Conservation (phyloP, 345 rosid species). For the Isatis tinctoria region DNA sequence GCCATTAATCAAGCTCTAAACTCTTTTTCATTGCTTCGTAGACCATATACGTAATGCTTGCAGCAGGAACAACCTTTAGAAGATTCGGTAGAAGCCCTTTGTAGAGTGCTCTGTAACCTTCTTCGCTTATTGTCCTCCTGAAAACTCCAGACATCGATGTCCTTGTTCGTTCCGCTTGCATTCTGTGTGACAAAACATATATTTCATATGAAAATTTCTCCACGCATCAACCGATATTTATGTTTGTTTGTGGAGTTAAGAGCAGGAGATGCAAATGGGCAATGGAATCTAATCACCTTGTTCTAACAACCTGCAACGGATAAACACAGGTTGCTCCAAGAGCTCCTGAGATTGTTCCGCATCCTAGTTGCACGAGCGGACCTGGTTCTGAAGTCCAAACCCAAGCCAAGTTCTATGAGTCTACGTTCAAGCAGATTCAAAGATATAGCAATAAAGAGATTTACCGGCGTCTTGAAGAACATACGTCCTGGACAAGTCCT, state of each 20-base stretch:
- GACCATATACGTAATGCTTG: constrained; percentile 49
- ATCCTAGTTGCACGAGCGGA: constrained; percentile 81
- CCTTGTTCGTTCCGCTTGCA: constrained; percentile 80
- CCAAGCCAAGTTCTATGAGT: neutral
- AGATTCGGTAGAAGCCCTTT: constrained; percentile 85
- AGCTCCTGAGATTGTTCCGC: constrained; percentile 85
- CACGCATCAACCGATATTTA: neutral
- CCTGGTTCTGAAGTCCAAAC: constrained; percentile 59
- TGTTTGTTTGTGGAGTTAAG: neutral
- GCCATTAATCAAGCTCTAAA: constrained; percentile 55
- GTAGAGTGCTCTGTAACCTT: constrained; percentile 73
- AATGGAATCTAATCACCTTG: constrained; percentile 49
- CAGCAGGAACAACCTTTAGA: constrained; percentile 60
- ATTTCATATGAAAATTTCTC: neutral
- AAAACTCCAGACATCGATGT: constrained; percentile 74
- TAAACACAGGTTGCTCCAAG: constrained; percentile 94
- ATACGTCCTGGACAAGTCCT: constrained; percentile 75
- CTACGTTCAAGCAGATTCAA: neutral
- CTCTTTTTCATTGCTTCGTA: constrained; percentile 87
- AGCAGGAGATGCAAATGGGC: neutral
- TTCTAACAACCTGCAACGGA: constrained; percentile 91
- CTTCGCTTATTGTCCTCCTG: constrained; percentile 60
- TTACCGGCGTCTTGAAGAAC: constrained; percentile 66
- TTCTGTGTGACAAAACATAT: constrained; percentile 37
- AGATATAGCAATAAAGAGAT: neutral